Conservation (phyloP, 179 eudicot species). For the Spergularia azorica region DNA sequence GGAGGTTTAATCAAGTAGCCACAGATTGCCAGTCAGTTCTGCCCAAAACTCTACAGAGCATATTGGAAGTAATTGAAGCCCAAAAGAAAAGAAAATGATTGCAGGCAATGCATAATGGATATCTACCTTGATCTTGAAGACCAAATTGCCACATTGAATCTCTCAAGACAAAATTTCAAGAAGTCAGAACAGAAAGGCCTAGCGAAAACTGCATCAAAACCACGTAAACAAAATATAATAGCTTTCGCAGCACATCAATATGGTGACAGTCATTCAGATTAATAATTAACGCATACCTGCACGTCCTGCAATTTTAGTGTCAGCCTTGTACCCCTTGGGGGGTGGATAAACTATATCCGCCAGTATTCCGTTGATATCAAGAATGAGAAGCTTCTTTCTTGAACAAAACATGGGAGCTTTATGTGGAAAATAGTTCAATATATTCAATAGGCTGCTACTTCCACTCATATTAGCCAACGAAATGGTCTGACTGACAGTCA, state of each 20-base stretch:
- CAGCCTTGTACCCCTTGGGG: constrained; percentile 65
- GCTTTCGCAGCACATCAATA: neutral
- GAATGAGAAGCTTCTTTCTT: constrained; percentile 79
- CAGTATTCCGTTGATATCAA: constrained; percentile 89
- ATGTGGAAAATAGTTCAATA: constrained; percentile 38
- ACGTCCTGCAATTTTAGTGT: constrained; percentile 61
- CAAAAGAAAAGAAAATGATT: neutral
- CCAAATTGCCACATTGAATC: constrained; percentile 86
- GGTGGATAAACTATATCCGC: constrained; percentile 82
- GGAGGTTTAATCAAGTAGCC: neutral
- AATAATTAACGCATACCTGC: constrained; percentile 50
- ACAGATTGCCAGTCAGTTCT: neutral
- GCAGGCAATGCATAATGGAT: neutral
- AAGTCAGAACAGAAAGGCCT: constrained; percentile 79
- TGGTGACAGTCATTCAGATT: neutral
- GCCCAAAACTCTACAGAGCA: neutral
- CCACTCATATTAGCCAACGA: constrained; percentile 30
- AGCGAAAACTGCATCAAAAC: constrained; percentile 66
- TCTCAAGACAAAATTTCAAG: constrained; percentile 82
- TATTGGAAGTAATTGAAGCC: neutral
- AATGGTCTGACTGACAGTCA: constrained; percentile 31
- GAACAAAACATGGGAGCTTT: constrained; percentile 36
- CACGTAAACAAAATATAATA: constrained; percentile 19
- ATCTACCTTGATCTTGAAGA: constrained; percentile 82
- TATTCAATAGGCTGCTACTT: constrained; percentile 29